These are phyloP conservation scores for Phytomonas francai DNA, from an alignment of 208 protist species.

Conservation along the genomic window DNA sequence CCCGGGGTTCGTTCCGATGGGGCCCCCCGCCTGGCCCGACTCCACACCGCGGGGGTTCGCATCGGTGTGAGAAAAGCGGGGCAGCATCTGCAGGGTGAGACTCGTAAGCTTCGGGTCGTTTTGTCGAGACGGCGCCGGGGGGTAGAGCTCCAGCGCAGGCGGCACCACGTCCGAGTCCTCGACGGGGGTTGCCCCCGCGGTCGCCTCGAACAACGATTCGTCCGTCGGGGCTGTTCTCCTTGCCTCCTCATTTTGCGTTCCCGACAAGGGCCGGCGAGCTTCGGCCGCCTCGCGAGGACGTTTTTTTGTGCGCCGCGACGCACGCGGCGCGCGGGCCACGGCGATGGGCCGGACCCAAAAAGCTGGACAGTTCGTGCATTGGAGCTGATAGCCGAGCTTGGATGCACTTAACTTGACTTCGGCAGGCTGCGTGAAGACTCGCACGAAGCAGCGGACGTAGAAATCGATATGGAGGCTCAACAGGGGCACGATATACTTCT, in stretches of 20 bases:
- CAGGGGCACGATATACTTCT: slow-evolving; percentile 95
- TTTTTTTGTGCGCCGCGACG: slow-evolving; percentile 14
- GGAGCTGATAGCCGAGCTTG: slow-evolving; percentile 88
- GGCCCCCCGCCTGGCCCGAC: too few relatives aligned
- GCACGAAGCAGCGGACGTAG: slow-evolving; percentile 98
- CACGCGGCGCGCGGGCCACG: slow-evolving; percentile 21
- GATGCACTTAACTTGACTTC: slow-evolving; percentile 86
- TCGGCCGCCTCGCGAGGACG: slow-evolving; percentile 14
- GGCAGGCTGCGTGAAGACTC: slow-evolving; percentile 88
- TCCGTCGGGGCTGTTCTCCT: neutral
- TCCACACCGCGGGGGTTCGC: neutral
- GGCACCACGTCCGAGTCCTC: neutral
- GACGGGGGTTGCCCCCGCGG: neutral
- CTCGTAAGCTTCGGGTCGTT: slow-evolving; percentile 37
- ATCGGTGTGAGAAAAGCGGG: neutral
- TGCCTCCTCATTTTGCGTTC: neutral
- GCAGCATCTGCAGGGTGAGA: slow-evolving; percentile 24
- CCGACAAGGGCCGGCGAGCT: slow-evolving; percentile 5
- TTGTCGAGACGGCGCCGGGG: slow-evolving; percentile 27
- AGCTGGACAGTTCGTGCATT: slow-evolving; percentile 93
- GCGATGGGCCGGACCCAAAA: slow-evolving; percentile 91
- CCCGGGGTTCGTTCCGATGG: too few relatives aligned
- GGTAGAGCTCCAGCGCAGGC: slow-evolving; percentile 27
- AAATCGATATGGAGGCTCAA: slow-evolving; percentile 98
- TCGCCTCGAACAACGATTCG: neutral